phyloP scores from a whole-genome alignment of 768 basidiomycete genomes.

The Trametes cinnabarina region DNA sequence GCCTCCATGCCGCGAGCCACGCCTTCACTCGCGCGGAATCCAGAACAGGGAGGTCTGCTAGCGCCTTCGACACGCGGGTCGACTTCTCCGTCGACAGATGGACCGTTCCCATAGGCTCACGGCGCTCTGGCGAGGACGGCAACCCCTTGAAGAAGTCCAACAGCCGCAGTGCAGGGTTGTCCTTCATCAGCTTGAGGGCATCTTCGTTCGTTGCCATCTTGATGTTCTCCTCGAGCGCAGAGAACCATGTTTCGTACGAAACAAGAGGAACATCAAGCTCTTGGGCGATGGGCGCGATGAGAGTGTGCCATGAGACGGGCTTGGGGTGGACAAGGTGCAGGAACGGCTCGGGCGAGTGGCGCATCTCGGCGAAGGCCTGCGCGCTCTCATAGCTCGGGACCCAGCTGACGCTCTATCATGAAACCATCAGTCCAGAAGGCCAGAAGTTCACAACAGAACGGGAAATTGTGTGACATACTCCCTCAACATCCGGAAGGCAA shows the following conservation, averaged over 20 bases:
- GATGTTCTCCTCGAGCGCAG: not conserved
- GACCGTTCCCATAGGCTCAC: conserved; percentile 12
- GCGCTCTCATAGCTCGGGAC: conserved; percentile 41
- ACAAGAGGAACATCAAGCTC: conserved; percentile 24
- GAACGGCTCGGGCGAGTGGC: conserved; percentile 17
- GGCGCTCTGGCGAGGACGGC: not conserved
- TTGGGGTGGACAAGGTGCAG: conserved; percentile 43
- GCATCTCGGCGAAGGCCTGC: conserved; percentile 31
- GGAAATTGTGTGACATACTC: not conserved
- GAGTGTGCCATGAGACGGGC: conserved; percentile 30
- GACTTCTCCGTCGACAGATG: conserved; percentile 18
- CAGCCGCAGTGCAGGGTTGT: conserved; percentile 23
- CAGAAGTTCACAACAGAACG: too few species aligned
- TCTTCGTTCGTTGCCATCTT: too few species aligned
- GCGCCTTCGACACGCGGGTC: conserved; percentile 8
- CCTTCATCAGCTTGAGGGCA: conserved; percentile 15
- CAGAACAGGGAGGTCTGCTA: conserved; percentile 2
- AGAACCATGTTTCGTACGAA: conserved; percentile 13
- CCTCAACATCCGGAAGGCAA: conserved; percentile 4
- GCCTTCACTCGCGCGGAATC: not conserved
- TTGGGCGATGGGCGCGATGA: conserved; percentile 1
- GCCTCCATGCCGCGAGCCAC: conserved; percentile 10
- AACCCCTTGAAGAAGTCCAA: conserved; percentile 22
- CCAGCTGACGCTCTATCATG: not conserved
- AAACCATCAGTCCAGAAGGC: not conserved